Conservation (phyloP, 2,329 filamentous ascomycete genomes). For the Aciculosporium take region DNA sequence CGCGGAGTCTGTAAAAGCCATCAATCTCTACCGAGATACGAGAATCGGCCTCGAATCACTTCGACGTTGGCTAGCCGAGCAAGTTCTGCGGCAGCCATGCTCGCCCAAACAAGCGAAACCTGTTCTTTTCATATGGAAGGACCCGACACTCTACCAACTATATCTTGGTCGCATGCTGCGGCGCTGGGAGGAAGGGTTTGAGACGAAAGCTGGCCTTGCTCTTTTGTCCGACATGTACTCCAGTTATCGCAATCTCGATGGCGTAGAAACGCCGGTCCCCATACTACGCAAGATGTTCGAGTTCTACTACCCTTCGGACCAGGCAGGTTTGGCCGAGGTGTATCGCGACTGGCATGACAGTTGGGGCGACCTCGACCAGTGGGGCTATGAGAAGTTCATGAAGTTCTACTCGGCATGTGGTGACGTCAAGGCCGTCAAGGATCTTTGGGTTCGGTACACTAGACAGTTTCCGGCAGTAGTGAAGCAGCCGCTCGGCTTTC, state of each 20-base stretch:
- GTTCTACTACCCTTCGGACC: slow-evolving; percentile 23
- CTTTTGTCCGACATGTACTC: slow-evolving; percentile 29
- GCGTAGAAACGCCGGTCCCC: slow-evolving; percentile 20
- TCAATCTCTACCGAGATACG: slow-evolving; percentile 12
- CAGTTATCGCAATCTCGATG: slow-evolving; percentile 29
- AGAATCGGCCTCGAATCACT: slow-evolving; percentile 14
- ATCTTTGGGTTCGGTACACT: slow-evolving; percentile 31
- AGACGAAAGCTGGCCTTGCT: slow-evolving; percentile 15
- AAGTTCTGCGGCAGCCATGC: slow-evolving; percentile 20
- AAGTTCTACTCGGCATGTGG: slow-evolving; percentile 33
- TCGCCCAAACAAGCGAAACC: slow-evolving; percentile 18
- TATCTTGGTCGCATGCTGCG: slow-evolving; percentile 25
- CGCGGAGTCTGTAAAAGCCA: slow-evolving; percentile 11
- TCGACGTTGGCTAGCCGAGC: slow-evolving; percentile 17
- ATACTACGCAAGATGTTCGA: slow-evolving; percentile 33
- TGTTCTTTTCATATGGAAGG: slow-evolving; percentile 27
- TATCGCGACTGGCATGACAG: slow-evolving; percentile 34
- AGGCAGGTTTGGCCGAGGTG: slow-evolving; percentile 29
- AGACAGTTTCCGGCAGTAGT: slow-evolving; percentile 21
- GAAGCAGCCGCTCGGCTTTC: slow-evolving; percentile 24
- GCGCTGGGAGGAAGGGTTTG: slow-evolving; percentile 15
- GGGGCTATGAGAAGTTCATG: slow-evolving; percentile 34
- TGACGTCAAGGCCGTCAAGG: slow-evolving; percentile 29
- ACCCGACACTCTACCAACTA: slow-evolving; percentile 27
- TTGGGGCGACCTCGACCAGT: slow-evolving; percentile 25